Evolutionary conservation across 495 filamentous ascomycete genomes (phyloP).

Genomic region (Tuber melanosporum): DNA sequence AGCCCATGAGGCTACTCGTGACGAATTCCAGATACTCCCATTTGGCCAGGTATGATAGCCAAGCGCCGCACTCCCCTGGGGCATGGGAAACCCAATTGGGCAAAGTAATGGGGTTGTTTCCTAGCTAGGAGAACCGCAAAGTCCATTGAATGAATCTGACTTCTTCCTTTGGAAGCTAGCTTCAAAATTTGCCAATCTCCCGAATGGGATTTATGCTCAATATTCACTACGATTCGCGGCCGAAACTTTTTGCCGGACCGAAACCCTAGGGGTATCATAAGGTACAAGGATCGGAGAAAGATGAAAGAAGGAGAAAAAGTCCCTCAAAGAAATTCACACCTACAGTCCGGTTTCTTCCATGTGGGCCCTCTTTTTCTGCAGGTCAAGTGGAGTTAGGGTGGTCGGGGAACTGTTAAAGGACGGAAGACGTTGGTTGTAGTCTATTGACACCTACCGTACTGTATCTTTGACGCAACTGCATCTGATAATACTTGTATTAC

Average conservation of each 20-base stretch:
- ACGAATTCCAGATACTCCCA: neutral
- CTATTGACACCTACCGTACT: conserved; percentile 3
- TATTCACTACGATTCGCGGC: neutral
- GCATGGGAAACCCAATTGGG: neutral
- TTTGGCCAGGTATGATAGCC: neutral
- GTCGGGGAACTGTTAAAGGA: neutral
- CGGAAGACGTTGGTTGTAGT: conserved; percentile 5
- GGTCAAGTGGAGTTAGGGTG: neutral
- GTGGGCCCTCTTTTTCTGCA: neutral
- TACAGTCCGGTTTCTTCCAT: neutral
- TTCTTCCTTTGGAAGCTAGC: neutral
- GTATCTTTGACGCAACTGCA: conserved; percentile 12
- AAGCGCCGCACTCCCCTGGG: neutral
- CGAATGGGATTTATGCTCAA: neutral
- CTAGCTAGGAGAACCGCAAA: neutral
- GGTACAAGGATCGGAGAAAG: neutral
- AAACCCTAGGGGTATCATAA: neutral
- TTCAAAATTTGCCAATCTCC: neutral
- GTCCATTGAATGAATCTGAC: neutral
- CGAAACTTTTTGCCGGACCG: neutral
- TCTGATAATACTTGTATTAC: conserved; percentile 22
- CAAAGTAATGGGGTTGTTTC: neutral
- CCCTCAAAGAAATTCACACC: neutral
- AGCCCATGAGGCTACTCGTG: neutral
- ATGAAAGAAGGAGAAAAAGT: neutral